Percentiles rank a stretch among this genome's conserved stretches.
phyloP scores from a whole-genome alignment of 345 rosid species.

The Litchi chinensis region DNA sequence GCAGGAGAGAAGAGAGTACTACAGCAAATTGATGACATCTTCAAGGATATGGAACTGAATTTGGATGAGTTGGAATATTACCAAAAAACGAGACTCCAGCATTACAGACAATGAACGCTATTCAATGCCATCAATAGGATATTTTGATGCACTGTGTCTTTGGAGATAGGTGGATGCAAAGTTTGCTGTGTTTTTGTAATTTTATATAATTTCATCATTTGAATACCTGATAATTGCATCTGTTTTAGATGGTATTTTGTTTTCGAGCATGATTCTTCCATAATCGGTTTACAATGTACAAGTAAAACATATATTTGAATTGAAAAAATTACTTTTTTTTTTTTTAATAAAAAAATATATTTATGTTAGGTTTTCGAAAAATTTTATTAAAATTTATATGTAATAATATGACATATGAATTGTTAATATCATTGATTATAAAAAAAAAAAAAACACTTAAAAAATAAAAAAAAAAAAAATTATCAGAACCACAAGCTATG shows the following conservation, averaged over 20 bases:
- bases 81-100: slow-evolving; percentile 70
- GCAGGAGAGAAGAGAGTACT: slow-evolving; percentile 82
- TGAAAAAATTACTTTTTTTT: too few relatives aligned
- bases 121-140: neutral
- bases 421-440: too few relatives aligned
- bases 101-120: neutral
- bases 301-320: neutral
- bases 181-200: neutral
- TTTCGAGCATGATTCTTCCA: neutral
- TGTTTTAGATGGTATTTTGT: neutral
- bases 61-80: slow-evolving; percentile 74
- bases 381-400: too few relatives aligned
- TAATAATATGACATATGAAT: too few relatives aligned
- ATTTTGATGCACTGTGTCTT: neutral
- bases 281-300: neutral
- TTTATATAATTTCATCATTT: neutral
- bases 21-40: slow-evolving; percentile 67
- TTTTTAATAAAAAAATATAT: too few relatives aligned
- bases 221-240: neutral
- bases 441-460: too few relatives aligned
- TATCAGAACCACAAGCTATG: slow-evolving; percentile 13
- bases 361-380: too few relatives aligned
- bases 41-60: slow-evolving; percentile 66
- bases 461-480: too few relatives aligned
- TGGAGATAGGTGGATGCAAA: neutral